phyloP scores from a whole-genome alignment of 805 yeast genomes.

The Zygotorulaspora chibaensis region DNA sequence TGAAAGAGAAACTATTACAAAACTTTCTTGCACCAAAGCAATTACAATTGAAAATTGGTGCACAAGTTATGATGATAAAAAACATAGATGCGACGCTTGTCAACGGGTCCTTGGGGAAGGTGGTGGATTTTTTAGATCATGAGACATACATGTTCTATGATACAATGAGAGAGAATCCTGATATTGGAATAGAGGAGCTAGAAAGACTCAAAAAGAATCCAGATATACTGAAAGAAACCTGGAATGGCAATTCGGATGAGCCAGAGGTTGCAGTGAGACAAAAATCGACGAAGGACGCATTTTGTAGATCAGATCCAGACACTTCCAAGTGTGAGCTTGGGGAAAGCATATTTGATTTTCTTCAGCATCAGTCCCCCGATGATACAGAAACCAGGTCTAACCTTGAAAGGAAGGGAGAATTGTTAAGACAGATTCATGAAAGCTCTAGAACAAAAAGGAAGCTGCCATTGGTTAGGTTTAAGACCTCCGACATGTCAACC shows the following conservation, averaged over 20 bases:
- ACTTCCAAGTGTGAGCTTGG: conserved; percentile 30
- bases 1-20: conserved; percentile 43
- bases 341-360: conserved; percentile 48
- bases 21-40: conserved; percentile 60
- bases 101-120: conserved; percentile 73
- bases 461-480: conserved; percentile 76
- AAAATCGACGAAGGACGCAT: conserved; percentile 25
- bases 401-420: conserved; percentile 44
- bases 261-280: conserved; percentile 16
- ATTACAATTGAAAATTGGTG: conserved; percentile 58
- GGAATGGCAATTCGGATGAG: conserved; percentile 17
- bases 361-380: conserved; percentile 30
- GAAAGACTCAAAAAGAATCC: conserved; percentile 18
- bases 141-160: conserved; percentile 44
- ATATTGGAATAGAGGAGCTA: conserved; percentile 17
- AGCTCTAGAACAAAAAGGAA: conserved; percentile 42
- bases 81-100: conserved; percentile 69
- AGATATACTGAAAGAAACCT: conserved; percentile 17
- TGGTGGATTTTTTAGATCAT: conserved; percentile 53
- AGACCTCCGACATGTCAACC: conserved; percentile 63
- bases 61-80: conserved; percentile 81
- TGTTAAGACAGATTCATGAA: conserved; percentile 41
- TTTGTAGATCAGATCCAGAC: conserved; percentile 14
- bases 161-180: conserved; percentile 20
- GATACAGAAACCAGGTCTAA: conserved; percentile 31